phyloP scores from a whole-genome alignment of 2,329 filamentous ascomycete species.

The Penicillium sp. region DNA sequence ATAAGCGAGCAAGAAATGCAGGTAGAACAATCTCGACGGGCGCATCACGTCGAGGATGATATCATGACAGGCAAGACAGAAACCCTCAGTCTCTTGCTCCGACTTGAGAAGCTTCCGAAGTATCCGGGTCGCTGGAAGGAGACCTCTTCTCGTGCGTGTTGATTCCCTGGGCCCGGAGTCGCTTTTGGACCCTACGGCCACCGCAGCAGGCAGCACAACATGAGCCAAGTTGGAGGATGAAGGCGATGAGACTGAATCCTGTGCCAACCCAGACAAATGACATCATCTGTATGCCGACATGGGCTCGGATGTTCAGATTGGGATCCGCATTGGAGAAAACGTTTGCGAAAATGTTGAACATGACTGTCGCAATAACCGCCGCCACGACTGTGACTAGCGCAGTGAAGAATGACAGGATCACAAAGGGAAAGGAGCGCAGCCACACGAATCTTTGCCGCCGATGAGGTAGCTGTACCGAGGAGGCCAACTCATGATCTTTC shows the following conservation, averaged over 20 bases:
- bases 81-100: no score
- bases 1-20: no score
- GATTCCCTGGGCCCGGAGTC: constrained; percentile 21
- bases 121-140: neutral
- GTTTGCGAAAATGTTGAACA: constrained; percentile 74
- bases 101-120: neutral
- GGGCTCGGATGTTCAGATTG: constrained; percentile 68
- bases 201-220: constrained; percentile 61
- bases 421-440: constrained; percentile 58
- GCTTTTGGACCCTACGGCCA: constrained; percentile 33
- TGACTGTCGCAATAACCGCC: constrained; percentile 70
- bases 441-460: constrained; percentile 33
- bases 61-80: no score
- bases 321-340: constrained; percentile 62
- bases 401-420: constrained; percentile 61
- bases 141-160: constrained; percentile 13
- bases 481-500: constrained; percentile 8
- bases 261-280: constrained; percentile 84
- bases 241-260: constrained; percentile 61
- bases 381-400: constrained; percentile 64
- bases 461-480: constrained; percentile 26
- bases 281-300: constrained; percentile 68
- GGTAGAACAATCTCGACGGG: no score
- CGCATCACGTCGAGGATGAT: no score
- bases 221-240: constrained; percentile 66